Percentiles rank a stretch among this genome's conserved stretches.
phyloP scores from a whole-genome alignment of 2,329 filamentous ascomycete genomes.

The Aureobasidium sp. region DNA sequence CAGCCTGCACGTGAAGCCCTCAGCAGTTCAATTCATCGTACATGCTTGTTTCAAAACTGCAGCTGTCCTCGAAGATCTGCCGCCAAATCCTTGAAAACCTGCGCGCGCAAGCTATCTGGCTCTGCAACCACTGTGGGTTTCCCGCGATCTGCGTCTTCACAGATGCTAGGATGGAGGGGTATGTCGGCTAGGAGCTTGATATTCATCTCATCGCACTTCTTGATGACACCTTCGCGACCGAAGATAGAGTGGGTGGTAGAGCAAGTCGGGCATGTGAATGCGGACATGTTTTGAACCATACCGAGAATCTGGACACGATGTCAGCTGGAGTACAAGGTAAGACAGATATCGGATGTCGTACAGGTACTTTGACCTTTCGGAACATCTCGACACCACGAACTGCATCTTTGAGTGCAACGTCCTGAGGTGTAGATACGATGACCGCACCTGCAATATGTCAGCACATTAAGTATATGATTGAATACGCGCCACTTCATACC shows the following conservation, averaged over 20 bases:
- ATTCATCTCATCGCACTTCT: conserved; percentile 62
- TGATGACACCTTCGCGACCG: conserved; percentile 45
- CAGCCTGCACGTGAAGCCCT: not conserved
- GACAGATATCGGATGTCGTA: conserved; percentile 21
- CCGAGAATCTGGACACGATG: conserved; percentile 53
- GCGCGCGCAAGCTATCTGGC: conserved; percentile 64
- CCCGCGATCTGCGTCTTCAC: conserved; percentile 77
- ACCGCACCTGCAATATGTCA: conserved; percentile 53
- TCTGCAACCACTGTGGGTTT: conserved; percentile 87
- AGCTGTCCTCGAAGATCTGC: conserved; percentile 14
- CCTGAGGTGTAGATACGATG: conserved; percentile 89
- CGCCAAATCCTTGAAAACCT: conserved; percentile 53
- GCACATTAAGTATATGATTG: not conserved
- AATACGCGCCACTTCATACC: conserved; percentile 42
- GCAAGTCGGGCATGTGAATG: conserved; percentile 67
- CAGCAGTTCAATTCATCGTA: not conserved
- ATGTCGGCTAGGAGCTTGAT: conserved; percentile 84
- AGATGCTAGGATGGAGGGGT: conserved; percentile 78
- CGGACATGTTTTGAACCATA: conserved; percentile 86
- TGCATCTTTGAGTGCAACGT: conserved; percentile 85
- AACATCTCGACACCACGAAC: conserved; percentile 92
- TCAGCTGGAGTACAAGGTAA: not conserved
- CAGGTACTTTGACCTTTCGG: conserved; percentile 69
- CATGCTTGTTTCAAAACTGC: conserved; percentile 12
- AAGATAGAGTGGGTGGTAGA: conserved; percentile 31